These are phyloP conservation scores for Trametes elegans DNA, from an alignment of 768 basidiomycete species.

Conservation along the genomic window DNA sequence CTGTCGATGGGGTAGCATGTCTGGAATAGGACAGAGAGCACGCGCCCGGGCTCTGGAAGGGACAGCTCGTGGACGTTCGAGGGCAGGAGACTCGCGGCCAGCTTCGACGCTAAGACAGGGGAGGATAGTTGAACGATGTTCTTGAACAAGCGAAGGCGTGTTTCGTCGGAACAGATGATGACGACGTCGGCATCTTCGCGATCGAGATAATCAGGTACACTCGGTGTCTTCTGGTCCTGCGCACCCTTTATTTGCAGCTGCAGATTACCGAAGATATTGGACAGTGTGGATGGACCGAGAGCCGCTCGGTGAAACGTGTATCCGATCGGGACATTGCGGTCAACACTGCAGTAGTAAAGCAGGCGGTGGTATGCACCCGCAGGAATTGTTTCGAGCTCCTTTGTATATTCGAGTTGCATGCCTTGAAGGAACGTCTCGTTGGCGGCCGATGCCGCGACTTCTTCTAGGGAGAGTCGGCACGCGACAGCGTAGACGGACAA, in stretches of 20 bases:
- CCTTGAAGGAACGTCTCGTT: neutral
- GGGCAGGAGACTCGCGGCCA: slow-evolving; percentile 45
- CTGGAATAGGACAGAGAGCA: slow-evolving; percentile 30
- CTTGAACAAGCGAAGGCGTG: slow-evolving; percentile 51
- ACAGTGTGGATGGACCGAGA: neutral
- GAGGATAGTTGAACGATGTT: slow-evolving; percentile 56
- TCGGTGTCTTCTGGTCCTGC: no score
- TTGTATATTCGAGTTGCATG: neutral
- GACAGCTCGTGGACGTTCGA: slow-evolving; percentile 25
- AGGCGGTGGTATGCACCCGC: slow-evolving; percentile 11
- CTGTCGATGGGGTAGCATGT: neutral
- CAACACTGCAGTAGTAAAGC: neutral
- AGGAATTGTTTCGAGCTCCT: slow-evolving; percentile 13
- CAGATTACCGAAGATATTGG: neutral
- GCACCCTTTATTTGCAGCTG: neutral
- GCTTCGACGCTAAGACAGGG: slow-evolving; percentile 53
- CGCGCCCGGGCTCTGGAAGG: slow-evolving; percentile 28
- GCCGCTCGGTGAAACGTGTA: neutral
- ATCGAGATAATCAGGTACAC: no score
- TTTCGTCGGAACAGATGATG: slow-evolving; percentile 49
- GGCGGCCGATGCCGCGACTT: slow-evolving; percentile 30
- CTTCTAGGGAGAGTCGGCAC: slow-evolving; percentile 27
- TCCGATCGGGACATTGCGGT: neutral
- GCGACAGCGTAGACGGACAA: slow-evolving; percentile 36
- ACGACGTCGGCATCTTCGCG: slow-evolving; percentile 43